Conservation (phyloP, 768 basidiomycete genomes). For the Trametes cingulata region DNA sequence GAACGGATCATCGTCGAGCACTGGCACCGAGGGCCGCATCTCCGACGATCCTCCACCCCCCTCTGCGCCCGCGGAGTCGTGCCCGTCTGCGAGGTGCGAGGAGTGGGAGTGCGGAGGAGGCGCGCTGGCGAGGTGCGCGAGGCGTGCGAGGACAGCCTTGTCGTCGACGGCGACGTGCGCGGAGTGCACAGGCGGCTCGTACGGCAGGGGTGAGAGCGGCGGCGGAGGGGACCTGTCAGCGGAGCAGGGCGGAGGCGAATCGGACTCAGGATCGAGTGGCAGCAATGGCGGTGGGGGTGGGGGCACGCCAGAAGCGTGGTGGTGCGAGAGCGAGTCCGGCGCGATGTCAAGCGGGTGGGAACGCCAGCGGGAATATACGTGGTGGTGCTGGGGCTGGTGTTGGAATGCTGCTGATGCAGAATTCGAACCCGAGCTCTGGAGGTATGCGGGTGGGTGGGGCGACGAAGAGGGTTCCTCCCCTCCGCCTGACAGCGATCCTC, state of each 20-base stretch:
- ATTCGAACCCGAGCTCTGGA: not conserved
- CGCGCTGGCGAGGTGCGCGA: constrained; percentile 31
- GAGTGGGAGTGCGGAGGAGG: constrained; percentile 17
- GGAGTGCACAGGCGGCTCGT: constrained; percentile 14
- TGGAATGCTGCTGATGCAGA: not conserved
- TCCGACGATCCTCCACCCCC: constrained; percentile 13
- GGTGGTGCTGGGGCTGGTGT: not conserved
- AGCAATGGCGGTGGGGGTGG: not conserved
- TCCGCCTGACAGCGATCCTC: not conserved
- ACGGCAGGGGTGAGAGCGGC: constrained; percentile 9
- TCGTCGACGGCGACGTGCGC: constrained; percentile 41
- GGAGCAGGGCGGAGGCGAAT: not conserved
- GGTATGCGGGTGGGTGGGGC: constrained; percentile 16
- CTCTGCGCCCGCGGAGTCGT: not conserved
- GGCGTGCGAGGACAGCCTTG: constrained; percentile 35
- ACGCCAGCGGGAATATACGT: constrained; percentile 5
- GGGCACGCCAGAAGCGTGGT: constrained; percentile 1
- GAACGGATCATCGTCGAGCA: constrained; percentile 26
- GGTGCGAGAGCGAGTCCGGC: constrained; percentile 2
- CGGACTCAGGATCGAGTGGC: not conserved
- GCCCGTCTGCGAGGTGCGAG: not conserved
- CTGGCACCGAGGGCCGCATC: constrained; percentile 19
- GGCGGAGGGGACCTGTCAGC: constrained; percentile 1
- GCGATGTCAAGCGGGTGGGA: constrained; percentile 12
- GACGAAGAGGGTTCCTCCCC: not conserved